Evolutionary conservation across 1,284 basidiomycete species (phyloP).

Genomic region (Marasmius oreades): DNA sequence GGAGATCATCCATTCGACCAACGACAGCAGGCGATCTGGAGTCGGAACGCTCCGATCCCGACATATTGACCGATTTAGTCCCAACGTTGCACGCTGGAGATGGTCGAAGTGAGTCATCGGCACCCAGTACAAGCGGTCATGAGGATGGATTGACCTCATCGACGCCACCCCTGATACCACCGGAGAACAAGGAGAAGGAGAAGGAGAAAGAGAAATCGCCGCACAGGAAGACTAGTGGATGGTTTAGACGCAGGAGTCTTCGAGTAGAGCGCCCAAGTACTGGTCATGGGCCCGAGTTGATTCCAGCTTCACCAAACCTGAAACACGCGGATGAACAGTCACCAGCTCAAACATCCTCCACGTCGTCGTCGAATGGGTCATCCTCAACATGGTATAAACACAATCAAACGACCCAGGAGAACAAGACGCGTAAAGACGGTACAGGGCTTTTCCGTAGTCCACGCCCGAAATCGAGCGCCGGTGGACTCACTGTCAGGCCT

Average conservation of each 20-base stretch:
- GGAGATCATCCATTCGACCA: neutral
- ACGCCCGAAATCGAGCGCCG: slow-evolving; percentile 18
- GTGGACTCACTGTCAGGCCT: slow-evolving; percentile 10
- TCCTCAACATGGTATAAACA: slow-evolving; percentile 21
- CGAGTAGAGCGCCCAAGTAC: slow-evolving; percentile 21
- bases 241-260: slow-evolving; percentile 58
- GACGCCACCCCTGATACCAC: neutral
- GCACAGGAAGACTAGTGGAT: slow-evolving; percentile 42
- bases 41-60: neutral
- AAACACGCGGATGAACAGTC: slow-evolving; percentile 6
- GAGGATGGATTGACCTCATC: neutral
- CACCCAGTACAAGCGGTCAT: neutral
- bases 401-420: slow-evolving; percentile 19
- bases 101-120: neutral
- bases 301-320: slow-evolving; percentile 9
- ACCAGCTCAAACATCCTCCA: slow-evolving; percentile 1
- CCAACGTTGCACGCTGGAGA: slow-evolving; percentile 1
- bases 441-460: neutral
- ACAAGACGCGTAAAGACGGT: slow-evolving; percentile 17
- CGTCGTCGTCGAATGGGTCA: slow-evolving; percentile 12
- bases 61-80: neutral
- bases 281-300: slow-evolving; percentile 12
- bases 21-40: neutral
- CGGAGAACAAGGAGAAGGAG: slow-evolving; percentile 20
- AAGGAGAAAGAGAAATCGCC: slow-evolving; percentile 35